Conservation (phyloP, 768 basidiomycete genomes). For the Strobilomyces echinocephalus region DNA sequence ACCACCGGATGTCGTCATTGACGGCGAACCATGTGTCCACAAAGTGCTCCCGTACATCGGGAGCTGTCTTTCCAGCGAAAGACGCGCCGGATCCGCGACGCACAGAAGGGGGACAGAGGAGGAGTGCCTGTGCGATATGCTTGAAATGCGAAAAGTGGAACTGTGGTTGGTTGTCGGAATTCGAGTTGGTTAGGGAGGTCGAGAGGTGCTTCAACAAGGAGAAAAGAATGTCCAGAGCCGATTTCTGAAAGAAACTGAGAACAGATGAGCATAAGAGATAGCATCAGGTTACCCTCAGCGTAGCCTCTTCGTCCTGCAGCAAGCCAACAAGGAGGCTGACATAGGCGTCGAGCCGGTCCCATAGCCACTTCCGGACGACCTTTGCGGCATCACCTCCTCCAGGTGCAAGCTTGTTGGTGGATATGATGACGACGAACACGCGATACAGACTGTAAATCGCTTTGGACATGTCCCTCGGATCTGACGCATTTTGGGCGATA, state of each 20-base stretch:
- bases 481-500: conserved; percentile 43
- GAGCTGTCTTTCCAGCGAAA: conserved; percentile 40
- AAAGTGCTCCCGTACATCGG: conserved; percentile 61
- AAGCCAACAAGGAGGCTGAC: conserved; percentile 63
- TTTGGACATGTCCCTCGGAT: conserved; percentile 61
- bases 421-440: conserved; percentile 62
- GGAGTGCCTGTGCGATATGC: conserved; percentile 53
- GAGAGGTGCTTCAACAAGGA: conserved; percentile 76
- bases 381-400: conserved; percentile 50
- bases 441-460: conserved; percentile 81
- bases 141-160: conserved; percentile 67
- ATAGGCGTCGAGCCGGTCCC: conserved; percentile 69
- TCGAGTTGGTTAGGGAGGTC: conserved; percentile 47
- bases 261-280: background rate
- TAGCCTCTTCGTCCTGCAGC: conserved; percentile 72
- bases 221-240: conserved; percentile 69
- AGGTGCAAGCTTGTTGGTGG: conserved; percentile 49
- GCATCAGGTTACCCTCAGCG: conserved; percentile 55
- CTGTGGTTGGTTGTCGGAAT: conserved; percentile 48
- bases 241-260: conserved; percentile 42
- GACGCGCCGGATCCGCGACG: conserved; percentile 19
- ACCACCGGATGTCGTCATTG: conserved; percentile 83
- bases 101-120: conserved; percentile 55
- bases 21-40: conserved; percentile 70
- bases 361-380: conserved; percentile 72